Conservation (phyloP, 768 basidiomycete genomes). For the Boletus huronensis region DNA sequence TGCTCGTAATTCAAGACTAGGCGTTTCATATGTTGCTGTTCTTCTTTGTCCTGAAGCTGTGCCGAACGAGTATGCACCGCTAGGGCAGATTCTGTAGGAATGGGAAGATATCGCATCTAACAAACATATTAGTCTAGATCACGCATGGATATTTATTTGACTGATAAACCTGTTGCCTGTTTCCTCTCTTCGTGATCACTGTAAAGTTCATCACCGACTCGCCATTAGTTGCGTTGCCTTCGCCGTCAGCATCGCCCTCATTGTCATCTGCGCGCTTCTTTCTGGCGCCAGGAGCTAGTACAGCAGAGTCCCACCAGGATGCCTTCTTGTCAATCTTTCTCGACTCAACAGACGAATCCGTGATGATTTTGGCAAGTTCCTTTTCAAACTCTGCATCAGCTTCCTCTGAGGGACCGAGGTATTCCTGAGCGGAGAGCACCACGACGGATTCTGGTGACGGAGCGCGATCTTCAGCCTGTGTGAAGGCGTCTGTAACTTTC, state of each 20-base stretch:
- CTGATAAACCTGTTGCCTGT: constrained; percentile 73
- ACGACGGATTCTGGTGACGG: constrained; percentile 83
- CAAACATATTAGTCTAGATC: constrained; percentile 9
- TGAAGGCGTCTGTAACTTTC: not conserved
- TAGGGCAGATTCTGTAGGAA: constrained; percentile 83
- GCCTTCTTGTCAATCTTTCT: constrained; percentile 87
- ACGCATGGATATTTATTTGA: constrained; percentile 1
- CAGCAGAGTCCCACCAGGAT: constrained; percentile 86
- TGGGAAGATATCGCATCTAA: constrained; percentile 82
- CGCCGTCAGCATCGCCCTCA: constrained; percentile 48
- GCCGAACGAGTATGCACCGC: constrained; percentile 90
- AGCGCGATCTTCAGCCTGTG: constrained; percentile 59
- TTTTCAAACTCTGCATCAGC: constrained; percentile 92
- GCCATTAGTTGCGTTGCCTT: constrained; percentile 30
- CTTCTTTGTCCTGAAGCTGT: constrained; percentile 90
- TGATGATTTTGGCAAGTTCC: constrained; percentile 93
- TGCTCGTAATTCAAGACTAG: constrained; percentile 90
- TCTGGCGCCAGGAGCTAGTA: constrained; percentile 60
- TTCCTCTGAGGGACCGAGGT: constrained; percentile 80
- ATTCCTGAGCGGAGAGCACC: constrained; percentile 67
- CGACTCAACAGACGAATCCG: constrained; percentile 78
- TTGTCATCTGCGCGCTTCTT: constrained; percentile 64
- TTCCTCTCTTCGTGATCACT: constrained; percentile 87
- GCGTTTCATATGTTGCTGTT: constrained; percentile 96
- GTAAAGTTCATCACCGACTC: constrained; percentile 82